Percentiles rank a stretch among this genome's conserved stretches.
These are phyloP conservation scores for Apophysomyces variabilis DNA, from an alignment of 371 early-diverging fungal species.

Conservation along the genomic window DNA sequence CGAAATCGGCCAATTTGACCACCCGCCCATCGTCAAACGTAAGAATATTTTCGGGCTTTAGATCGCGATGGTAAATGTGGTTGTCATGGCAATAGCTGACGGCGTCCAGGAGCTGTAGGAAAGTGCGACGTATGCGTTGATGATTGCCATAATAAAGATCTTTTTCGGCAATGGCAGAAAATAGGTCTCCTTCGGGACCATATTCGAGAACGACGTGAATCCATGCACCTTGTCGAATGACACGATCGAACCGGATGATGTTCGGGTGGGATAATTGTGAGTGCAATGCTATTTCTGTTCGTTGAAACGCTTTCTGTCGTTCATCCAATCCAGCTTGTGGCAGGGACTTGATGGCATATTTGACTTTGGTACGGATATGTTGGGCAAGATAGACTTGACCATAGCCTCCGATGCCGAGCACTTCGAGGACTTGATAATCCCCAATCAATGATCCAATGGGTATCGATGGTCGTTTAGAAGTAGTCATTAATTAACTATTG, in stretches of 20 bases:
- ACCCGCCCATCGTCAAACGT: slow-evolving; percentile 51
- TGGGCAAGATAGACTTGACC: slow-evolving; percentile 71
- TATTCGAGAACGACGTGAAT: slow-evolving; percentile 75
- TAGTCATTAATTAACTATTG: slow-evolving; percentile 5
- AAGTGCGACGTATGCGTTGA: slow-evolving; percentile 51
- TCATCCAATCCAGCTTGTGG: slow-evolving; percentile 53
- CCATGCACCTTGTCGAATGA: slow-evolving; percentile 57
- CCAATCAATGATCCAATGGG: slow-evolving; percentile 40
- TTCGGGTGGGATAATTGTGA: slow-evolving; percentile 66
- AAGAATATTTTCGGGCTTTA: slow-evolving; percentile 75
- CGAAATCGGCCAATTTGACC: slow-evolving; percentile 93
- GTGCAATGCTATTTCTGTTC: slow-evolving; percentile 75
- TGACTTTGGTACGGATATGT: slow-evolving; percentile 37
- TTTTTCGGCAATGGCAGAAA: slow-evolving; percentile 65
- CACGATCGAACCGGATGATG: slow-evolving; percentile 71
- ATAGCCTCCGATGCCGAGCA: slow-evolving; percentile 75
- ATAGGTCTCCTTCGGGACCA: slow-evolving; percentile 72
- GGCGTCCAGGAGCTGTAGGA: slow-evolving; percentile 61
- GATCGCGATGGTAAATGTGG: slow-evolving; percentile 74
- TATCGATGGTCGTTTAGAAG: slow-evolving; percentile 16
- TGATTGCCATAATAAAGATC: slow-evolving; percentile 55
- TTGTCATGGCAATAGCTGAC: slow-evolving; percentile 59
- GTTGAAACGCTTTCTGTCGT: slow-evolving; percentile 58
- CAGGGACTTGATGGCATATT: slow-evolving; percentile 72
- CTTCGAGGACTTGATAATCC: slow-evolving; percentile 40